Evolutionary conservation across 2,329 filamentous ascomycete species (phyloP).

Genomic region (Epicoccum nigrum): DNA sequence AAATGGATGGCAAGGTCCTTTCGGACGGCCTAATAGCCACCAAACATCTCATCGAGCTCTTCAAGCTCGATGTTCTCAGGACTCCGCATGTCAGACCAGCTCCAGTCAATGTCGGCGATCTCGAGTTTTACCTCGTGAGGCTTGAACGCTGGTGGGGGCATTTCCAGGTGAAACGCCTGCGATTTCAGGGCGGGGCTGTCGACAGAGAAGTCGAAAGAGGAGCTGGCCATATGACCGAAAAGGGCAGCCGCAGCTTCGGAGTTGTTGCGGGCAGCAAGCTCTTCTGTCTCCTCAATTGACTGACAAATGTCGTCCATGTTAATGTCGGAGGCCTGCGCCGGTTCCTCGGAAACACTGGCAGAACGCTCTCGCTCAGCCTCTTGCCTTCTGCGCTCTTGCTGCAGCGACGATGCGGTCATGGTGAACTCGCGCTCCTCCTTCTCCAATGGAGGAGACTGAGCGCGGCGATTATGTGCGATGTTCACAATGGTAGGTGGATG

Average conservation of each 20-base stretch:
- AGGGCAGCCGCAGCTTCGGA: conserved; percentile 56
- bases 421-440: conserved; percentile 97
- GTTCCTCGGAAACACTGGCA: conserved; percentile 47
- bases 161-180: conserved; percentile 39
- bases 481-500: conserved; percentile 50
- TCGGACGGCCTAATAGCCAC: conserved; percentile 64
- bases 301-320: conserved; percentile 48
- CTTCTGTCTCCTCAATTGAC: conserved; percentile 53
- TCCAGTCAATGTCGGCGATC: conserved; percentile 42
- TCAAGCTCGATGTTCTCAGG: conserved; percentile 91
- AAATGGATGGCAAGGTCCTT: conserved; percentile 15
- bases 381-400: conserved; percentile 58
- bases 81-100: conserved; percentile 61
- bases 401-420: conserved; percentile 87
- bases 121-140: conserved; percentile 42
- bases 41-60: conserved; percentile 87
- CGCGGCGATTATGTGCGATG: conserved; percentile 67
- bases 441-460: conserved; percentile 87
- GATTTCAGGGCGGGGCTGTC: conserved; percentile 57
- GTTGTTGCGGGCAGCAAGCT: conserved; percentile 57
- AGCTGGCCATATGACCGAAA: conserved; percentile 54
- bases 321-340: conserved; percentile 35
- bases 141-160: conserved; percentile 40
- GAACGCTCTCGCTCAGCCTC: conserved; percentile 50
- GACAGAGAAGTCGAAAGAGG: conserved; percentile 44